These are phyloP conservation scores for Thraustochytrium sp. DNA, from an alignment of 352 stramenopile species.

Conservation along the genomic window DNA sequence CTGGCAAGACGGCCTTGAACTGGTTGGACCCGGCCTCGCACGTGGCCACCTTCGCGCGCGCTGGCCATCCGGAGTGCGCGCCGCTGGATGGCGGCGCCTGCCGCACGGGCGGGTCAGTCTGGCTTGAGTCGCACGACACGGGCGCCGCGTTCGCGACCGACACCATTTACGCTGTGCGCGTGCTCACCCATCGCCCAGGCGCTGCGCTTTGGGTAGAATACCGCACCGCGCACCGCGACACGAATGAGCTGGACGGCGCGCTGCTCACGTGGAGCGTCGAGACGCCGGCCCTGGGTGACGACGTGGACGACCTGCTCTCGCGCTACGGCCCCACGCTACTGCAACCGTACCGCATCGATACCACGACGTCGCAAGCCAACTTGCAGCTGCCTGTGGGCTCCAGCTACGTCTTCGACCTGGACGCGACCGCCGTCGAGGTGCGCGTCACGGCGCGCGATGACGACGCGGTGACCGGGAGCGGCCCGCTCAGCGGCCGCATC, in stretches of 20 bases:
- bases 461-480: background rate
- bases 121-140: background rate
- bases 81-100: background rate
- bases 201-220: conserved; percentile 1
- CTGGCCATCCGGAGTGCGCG: background rate
- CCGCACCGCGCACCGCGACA: background rate
- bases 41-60: background rate
- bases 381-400: background rate
- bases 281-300: background rate
- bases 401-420: conserved; percentile 3
- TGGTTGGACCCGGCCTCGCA: background rate
- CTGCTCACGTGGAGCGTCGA: background rate
- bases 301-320: background rate
- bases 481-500: background rate
- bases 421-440: background rate
- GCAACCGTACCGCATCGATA: background rate
- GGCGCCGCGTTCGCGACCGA: background rate
- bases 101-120: background rate
- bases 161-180: background rate
- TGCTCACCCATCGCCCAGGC: background rate
- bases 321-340: background rate
- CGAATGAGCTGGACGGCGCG: background rate
- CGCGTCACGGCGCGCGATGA: background rate
- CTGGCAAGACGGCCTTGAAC: background rate
- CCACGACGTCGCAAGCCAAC: background rate